Percentiles rank a stretch among this genome's conserved stretches.
These are phyloP conservation scores for Gynochthodes officinalis DNA, from an alignment of 257 asterid genomes.

Conservation along the genomic window DNA sequence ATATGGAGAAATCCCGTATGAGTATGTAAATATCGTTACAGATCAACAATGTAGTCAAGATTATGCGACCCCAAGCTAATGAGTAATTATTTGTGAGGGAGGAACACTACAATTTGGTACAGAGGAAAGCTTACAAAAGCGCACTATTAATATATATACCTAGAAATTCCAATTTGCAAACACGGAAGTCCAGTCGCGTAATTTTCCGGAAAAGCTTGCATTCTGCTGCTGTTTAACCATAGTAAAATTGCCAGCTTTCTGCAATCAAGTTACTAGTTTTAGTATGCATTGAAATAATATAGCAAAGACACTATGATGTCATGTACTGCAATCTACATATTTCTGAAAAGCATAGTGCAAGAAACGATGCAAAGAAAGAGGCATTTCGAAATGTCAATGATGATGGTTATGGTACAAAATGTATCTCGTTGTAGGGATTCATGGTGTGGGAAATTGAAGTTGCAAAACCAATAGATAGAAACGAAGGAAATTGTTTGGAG, in stretches of 20 bases:
- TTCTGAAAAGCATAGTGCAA: not conserved
- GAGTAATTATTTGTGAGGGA: not conserved
- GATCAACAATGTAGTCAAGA: not conserved
- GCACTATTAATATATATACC: not conserved
- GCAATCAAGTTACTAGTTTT: constrained; percentile 27
- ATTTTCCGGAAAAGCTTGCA: constrained; percentile 29
- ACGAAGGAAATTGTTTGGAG: not conserved
- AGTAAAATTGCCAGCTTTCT: constrained; percentile 57
- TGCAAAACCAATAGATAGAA: not conserved
- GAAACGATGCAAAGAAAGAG: not conserved
- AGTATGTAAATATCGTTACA: too few relatives aligned
- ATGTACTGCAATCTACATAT: not conserved
- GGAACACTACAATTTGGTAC: not conserved
- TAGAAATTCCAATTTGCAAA: constrained; percentile 3
- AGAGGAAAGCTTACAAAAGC: not conserved
- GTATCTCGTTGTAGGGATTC: not conserved
- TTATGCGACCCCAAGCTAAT: not conserved
- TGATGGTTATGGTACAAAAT: not conserved
- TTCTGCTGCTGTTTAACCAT: constrained; percentile 36
- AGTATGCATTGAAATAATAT: not conserved
- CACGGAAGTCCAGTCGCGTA: constrained; percentile 21
- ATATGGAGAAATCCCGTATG: not conserved
- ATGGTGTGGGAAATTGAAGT: not conserved
- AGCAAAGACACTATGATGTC: not conserved
- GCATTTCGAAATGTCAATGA: too few relatives aligned